Conservation (phyloP, 179 eudicot genomes). For the Nepenthes alata region DNA sequence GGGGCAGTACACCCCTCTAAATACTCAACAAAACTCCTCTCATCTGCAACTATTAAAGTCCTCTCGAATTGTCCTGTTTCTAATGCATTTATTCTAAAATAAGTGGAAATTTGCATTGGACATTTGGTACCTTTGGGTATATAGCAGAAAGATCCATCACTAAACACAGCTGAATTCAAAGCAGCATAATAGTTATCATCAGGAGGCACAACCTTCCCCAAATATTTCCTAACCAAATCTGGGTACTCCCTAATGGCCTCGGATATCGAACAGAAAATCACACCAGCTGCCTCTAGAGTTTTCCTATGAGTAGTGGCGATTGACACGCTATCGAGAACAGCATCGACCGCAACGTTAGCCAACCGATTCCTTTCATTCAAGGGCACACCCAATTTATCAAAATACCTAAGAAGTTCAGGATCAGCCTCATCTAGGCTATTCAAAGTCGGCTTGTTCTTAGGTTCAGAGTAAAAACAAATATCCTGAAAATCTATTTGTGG, state of each 20-base stretch:
- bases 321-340: conserved; percentile 86
- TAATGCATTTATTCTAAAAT: conserved; percentile 80
- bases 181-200: conserved; percentile 91
- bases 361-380: conserved; percentile 63
- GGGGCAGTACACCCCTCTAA: conserved; percentile 97
- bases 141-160: conserved; percentile 93
- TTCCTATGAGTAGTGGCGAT: conserved; percentile 89
- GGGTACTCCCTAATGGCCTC: conserved; percentile 87
- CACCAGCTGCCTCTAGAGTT: conserved; percentile 63
- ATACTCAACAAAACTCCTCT: conserved; percentile 85
- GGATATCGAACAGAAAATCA: conserved; percentile 86
- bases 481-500: conserved; percentile 57
- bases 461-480: conserved; percentile 75
- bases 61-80: conserved; percentile 96
- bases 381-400: conserved; percentile 70
- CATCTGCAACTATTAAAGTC: conserved; percentile 88
- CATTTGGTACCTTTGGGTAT: conserved; percentile 68
- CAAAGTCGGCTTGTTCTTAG: conserved; percentile 71
- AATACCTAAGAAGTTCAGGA: conserved; percentile 76
- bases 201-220: conserved; percentile 68
- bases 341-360: conserved; percentile 90
- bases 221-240: conserved; percentile 59
- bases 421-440: conserved; percentile 90
- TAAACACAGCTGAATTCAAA: conserved; percentile 84
- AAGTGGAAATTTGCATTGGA: conserved; percentile 97